Evolutionary conservation across 768 basidiomycete genomes (phyloP), one percentile per base, ranked within the genome.

Genomic region (Leccinum ochraceum): DNA sequence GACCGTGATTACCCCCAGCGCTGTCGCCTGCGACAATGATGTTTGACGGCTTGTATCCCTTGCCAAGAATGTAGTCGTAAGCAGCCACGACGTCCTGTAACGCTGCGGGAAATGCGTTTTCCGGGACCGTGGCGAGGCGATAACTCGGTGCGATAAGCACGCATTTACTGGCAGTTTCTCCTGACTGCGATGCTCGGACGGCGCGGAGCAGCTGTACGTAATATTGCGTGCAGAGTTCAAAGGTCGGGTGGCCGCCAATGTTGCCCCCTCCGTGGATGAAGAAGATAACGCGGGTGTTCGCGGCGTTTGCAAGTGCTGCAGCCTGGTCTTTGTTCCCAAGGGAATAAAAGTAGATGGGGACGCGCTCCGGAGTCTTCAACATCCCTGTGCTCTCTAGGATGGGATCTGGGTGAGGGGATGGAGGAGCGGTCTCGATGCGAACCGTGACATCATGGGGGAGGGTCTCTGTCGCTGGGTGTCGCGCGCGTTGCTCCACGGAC

Each of bases 1-100:
- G 17, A 72, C 71, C 72, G 3, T 63, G 60, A 13, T 61, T 69
- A 3, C 66, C 72, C 1, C 72, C 72, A 7, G 67, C 70, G n/a
- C 71, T 72, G 50, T 71, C 68, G 3, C 71, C 71, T 0, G 63
- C 58, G n/a, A 72, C 14, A 20, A 59, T 13, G 36, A 68, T 46
- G 16, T 72, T 73, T 10, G 66, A 57, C 0, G 59, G 20, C 1
- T 49, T 8, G 54, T 71, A 71, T 4, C 72, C 72, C 53, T 67
- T 55, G 8, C 24, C 24, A 37, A 72, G 60, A 4, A 74, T 59
- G 13, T 70, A 37, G 46, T 69, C 70, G 20, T 74, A 74, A 1
- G 67, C 69, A 0, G 70, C 68, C 0, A 67, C 37, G 11, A 71
- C 5, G 17, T 71, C 70, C 26, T 71, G 70, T 3, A 73, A 36